Percentiles rank a stretch among this genome's conserved stretches.
Evolutionary conservation across 2,329 filamentous ascomycete genomes (phyloP).

Genomic region (Cercospora zeae-maydis): DNA sequence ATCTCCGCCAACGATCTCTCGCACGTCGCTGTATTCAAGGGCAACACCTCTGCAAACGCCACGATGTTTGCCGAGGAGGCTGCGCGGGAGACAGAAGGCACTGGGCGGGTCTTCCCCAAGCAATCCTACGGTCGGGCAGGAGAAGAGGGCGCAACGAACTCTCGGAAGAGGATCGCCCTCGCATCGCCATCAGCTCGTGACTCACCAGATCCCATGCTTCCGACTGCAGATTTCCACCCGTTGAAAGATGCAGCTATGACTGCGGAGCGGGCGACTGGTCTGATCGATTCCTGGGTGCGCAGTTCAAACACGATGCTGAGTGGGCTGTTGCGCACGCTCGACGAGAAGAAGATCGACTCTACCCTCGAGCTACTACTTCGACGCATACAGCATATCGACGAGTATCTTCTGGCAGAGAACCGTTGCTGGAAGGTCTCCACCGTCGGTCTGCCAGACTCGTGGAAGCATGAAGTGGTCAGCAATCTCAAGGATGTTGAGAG

Average conservation of each 20-base stretch:
- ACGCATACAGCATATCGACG: not conserved
- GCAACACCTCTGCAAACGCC: too few relatives aligned
- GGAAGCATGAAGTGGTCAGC: not conserved
- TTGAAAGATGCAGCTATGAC: not conserved
- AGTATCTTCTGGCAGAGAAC: not conserved
- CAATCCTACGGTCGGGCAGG: too few relatives aligned
- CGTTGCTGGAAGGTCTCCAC: not conserved
- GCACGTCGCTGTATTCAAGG: too few relatives aligned
- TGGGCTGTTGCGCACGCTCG: not conserved
- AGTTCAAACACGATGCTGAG: not conserved
- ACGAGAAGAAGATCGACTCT: not conserved
- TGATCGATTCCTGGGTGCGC: not conserved
- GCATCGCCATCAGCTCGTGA: not conserved
- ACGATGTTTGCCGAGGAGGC: too few relatives aligned
- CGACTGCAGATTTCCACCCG: not conserved
- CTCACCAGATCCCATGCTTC: not conserved
- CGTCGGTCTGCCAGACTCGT: not conserved
- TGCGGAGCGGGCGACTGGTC: not conserved
- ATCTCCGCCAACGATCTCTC: too few relatives aligned
- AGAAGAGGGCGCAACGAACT: not conserved
- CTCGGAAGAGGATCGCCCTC: not conserved
- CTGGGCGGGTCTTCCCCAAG: too few relatives aligned
- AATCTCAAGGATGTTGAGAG: not conserved
- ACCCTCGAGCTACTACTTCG: not conserved
- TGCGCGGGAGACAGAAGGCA: too few relatives aligned